Conservation (phyloP, 768 basidiomycete species). For the Trametes coccinea region DNA sequence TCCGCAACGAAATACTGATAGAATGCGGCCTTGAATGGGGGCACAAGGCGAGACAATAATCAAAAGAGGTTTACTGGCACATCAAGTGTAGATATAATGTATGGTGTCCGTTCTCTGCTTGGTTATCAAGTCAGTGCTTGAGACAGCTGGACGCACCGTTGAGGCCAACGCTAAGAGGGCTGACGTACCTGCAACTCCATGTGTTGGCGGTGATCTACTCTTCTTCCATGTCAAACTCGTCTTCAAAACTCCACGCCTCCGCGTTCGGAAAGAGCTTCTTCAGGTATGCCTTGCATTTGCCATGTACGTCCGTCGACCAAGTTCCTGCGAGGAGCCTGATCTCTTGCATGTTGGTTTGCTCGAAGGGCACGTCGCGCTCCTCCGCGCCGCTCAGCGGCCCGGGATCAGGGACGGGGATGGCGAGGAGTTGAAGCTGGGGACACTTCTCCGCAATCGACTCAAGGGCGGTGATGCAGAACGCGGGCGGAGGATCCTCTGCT, state of each 20-base stretch:
- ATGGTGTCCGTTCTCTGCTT: no score
- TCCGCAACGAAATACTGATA: no score
- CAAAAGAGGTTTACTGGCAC: no score
- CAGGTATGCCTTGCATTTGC: neutral
- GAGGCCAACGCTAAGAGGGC: no score
- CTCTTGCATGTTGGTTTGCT: neutral
- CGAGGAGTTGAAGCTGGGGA: neutral
- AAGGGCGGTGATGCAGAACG: constrained; percentile 2
- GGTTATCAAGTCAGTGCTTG: no score
- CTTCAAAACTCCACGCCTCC: neutral
- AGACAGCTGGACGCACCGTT: no score
- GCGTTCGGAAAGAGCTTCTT: neutral
- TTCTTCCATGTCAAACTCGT: neutral
- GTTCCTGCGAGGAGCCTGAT: neutral
- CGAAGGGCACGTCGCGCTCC: neutral
- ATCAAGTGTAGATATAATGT: no score
- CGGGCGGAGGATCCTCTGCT: neutral
- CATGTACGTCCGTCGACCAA: neutral
- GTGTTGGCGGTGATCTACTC: no score
- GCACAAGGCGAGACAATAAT: no score
- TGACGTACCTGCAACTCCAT: no score
- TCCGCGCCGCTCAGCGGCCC: neutral
- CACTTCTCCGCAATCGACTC: constrained; percentile 1
- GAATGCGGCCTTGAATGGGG: no score
- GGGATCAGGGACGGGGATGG: neutral